Base-by-base conservation (phyloP, 345 rosid genomes). In the Aurinia saxatilis region DNA sequence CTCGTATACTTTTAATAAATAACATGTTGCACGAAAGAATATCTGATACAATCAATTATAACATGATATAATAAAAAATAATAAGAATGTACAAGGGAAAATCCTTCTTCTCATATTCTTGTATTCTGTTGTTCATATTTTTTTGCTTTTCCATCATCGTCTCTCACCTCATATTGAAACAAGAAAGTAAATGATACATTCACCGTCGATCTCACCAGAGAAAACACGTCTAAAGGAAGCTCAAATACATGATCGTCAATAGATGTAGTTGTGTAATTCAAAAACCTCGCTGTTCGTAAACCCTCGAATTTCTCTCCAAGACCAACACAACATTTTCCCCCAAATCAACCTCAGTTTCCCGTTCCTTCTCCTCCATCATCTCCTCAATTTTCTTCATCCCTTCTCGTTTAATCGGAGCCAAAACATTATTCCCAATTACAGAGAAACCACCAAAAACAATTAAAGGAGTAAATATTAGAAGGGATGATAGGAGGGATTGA, bases 341-440 rank as follows among this genome's bases (percentile, higher is more conserved):
- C 2, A 1, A 10, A 15, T 14, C 25, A 8, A 40, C 63, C 12
- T 8, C 31, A 0, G 81, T 19, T 21, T 70, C 66, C 8, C 3
- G 31, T 13, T 66, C 66, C 1, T 57, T 77, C 56, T 17, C 17
- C 33, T 23, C 23, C 70, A 76, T 53, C 56, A 44, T 62, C 51
- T 68, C 60, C 61, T 74, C 68, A 2, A 56, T 41, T 5, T 10
- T 51, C 47, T 53, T 73, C 77, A 73, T 2, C 13, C 38, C 75
- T 1, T 23, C 61, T 34, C 53, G 44, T 49, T 70, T 65, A 13
- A 60, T 4, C 3, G 71, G 70, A 49, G 37, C 57, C 54, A 75
- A 66, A 33, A 70, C 77, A 50, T 81, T 72, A 56, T 55, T 69
- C 7, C 86, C 88, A n/a, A 73, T 38, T 8, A 71, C 80, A 13